These are phyloP conservation scores for Chimonanthus salicifolius DNA, from an alignment of 164 flowering plant species.

Conservation along the genomic window DNA sequence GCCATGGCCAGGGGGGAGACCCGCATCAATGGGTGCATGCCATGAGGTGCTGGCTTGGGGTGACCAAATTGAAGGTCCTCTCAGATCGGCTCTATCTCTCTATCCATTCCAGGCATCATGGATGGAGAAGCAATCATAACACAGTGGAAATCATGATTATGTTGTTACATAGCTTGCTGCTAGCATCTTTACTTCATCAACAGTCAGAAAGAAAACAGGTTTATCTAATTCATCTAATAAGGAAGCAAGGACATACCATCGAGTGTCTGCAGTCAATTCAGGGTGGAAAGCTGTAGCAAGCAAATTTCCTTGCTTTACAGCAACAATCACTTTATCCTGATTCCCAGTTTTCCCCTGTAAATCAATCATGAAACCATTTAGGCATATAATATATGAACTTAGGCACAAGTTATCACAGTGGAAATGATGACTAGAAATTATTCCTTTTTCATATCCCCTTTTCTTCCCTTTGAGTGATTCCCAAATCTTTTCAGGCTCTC, in stretches of 20 bases:
- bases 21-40: no score
- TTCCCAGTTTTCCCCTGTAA: constrained; percentile 40
- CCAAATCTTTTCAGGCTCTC: no score
- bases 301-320: constrained; percentile 86
- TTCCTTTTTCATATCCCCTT: no score
- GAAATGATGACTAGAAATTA: no score
- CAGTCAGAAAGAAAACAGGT: neutral
- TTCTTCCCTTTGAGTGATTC: no score
- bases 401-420: neutral
- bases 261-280: constrained; percentile 82
- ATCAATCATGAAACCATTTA: neutral
- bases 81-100: neutral
- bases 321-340: constrained; percentile 71
- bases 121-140: neutral
- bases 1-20: no score
- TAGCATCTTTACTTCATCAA: neutral
- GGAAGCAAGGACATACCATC: constrained; percentile 48
- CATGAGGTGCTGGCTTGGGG: no score
- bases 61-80: no score
- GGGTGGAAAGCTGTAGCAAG: constrained; percentile 96
- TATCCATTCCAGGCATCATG: neutral
- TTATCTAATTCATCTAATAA: neutral
- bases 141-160: neutral
- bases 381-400: neutral
- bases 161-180: neutral